Evolutionary conservation across 2,329 filamentous ascomycete species (phyloP), one percentile per base, ranked within the genome.

Genomic region (Zasmidium cellare): DNA sequence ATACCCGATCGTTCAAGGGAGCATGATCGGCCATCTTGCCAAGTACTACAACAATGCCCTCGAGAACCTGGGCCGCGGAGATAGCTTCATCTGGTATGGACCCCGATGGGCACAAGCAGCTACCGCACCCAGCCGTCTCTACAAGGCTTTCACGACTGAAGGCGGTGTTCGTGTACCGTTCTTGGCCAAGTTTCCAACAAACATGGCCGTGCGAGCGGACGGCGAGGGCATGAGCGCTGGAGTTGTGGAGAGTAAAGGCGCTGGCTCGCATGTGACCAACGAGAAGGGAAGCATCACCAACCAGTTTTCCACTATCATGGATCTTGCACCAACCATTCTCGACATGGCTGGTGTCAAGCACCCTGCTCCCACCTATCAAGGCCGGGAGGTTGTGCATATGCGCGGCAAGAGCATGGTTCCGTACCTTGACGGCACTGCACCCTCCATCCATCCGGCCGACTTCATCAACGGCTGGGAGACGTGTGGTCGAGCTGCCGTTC

Each of bases 31-130:
- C 2, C 80, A 83, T 63, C 69, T 84, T 24, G 73, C 82, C 61
- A 82, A 81, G 65, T 83, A 84, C 71, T 85, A 85, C 69, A 74
- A 84, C 70, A 85, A 85, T 66, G 74, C 74, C 38, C 75, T 85
- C 19, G 81, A 84, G 23, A 86, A 85, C 59, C 76, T 86, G 25
- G 84, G 84, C 11, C 79, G 82, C 51, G 80, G 72, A 49, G 75
- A 85, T 67, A 82, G 79, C 2, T 86, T 84, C 67, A 80, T 84
- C 57, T 86, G 83, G 83, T 86, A 86, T 61, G 83, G 84, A 1
- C 80, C 80, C 2, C 78, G 78, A 14, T 84, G 83, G 81, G 82
- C 82, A 0, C 77, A 80, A 66, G 81, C 80, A 25, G 76, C 80
- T 12, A 83, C 81, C 0, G 80, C 81, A 1, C 80, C 80, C 1